Evolutionary conservation across 139 green algal species (phyloP).

Genomic region (Chlorella sp.): DNA sequence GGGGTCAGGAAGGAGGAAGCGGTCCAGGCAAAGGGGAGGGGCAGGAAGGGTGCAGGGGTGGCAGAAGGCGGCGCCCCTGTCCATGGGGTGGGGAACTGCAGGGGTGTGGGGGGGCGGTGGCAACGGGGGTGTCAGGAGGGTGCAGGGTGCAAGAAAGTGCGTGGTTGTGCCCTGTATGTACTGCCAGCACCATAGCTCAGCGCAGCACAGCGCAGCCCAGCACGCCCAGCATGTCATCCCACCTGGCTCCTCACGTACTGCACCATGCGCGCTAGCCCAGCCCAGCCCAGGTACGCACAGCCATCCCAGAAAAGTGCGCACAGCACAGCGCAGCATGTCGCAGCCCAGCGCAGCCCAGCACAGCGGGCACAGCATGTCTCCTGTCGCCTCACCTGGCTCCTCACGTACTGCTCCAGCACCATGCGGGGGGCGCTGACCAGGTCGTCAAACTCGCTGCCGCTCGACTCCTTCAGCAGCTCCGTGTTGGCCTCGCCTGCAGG

Average conservation of each 20-base stretch:
- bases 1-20: not conserved
- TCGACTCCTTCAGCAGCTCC: constrained; percentile 22
- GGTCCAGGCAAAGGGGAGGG: no score
- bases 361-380: not conserved
- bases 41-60: no score
- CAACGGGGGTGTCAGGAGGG: not conserved
- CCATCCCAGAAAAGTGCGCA: no score
- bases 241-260: constrained; percentile 49
- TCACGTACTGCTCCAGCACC: constrained; percentile 64
- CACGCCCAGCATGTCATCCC: not conserved
- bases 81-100: constrained; percentile 20
- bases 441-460: constrained; percentile 74
- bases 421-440: constrained; percentile 79
- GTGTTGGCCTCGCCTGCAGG: constrained; percentile 86
- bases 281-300: no score
- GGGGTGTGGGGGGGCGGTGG: not conserved
- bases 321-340: not conserved
- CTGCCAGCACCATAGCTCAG: not conserved
- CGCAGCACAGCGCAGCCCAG: not conserved
- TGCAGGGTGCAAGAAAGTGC: no score
- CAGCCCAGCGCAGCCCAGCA: not conserved
- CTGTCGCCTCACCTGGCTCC: constrained; percentile 19
- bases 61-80: not conserved
- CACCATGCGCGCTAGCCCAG: constrained; percentile 54
- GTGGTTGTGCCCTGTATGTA: no score